phyloP scores from a whole-genome alignment of 768 basidiomycete species.

The Trichaptum fuscoviolaceum region DNA sequence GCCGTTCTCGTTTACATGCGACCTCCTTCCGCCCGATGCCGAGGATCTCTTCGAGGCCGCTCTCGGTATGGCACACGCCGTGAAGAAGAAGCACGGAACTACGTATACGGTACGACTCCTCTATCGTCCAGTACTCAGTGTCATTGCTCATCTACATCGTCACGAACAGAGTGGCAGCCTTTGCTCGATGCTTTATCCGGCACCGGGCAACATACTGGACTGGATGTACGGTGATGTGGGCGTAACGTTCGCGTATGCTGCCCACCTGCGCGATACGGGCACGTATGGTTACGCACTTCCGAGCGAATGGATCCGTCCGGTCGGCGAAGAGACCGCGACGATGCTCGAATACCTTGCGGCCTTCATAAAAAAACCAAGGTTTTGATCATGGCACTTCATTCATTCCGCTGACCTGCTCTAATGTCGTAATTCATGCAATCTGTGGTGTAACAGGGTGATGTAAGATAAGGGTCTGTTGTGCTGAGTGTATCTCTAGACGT shows the following conservation, averaged over 20 bases:
- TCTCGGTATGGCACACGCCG: slow-evolving; percentile 55
- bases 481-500: slow-evolving; percentile 3
- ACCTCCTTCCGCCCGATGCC: slow-evolving; percentile 55
- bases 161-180: slow-evolving; percentile 36
- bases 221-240: slow-evolving; percentile 54
- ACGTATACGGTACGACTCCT: slow-evolving; percentile 39
- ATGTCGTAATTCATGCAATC: neutral
- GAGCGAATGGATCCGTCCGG: slow-evolving; percentile 64
- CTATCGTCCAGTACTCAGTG: slow-evolving; percentile 16
- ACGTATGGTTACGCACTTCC: slow-evolving; percentile 82
- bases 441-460: neutral
- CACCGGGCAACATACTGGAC: slow-evolving; percentile 62
- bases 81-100: slow-evolving; percentile 50
- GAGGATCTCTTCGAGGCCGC: slow-evolving; percentile 75
- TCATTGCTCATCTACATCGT: neutral
- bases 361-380: slow-evolving; percentile 44
- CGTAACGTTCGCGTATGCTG: slow-evolving; percentile 59
- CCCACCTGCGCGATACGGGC: slow-evolving; percentile 65
- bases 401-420: neutral
- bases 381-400: neutral
- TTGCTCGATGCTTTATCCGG: slow-evolving; percentile 44
- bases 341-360: slow-evolving; percentile 63
- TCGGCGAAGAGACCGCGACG: slow-evolving; percentile 68
- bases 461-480: neutral
- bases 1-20: slow-evolving; percentile 72